phyloP scores from a whole-genome alignment of 169 alveolate genomes.

The Eimeria zaria region DNA sequence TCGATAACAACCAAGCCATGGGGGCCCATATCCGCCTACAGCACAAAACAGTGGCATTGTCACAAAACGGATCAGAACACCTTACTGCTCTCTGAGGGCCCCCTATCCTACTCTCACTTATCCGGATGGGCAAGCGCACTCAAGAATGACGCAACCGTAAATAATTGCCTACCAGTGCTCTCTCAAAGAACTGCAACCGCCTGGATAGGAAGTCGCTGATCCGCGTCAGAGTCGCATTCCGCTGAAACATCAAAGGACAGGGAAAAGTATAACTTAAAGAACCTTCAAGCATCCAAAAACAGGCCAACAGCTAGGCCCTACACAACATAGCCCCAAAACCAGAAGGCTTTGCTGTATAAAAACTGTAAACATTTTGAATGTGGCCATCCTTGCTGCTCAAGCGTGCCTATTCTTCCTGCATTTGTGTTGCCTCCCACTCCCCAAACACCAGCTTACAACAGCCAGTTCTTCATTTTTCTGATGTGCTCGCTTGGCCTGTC shows the following conservation, averaged over 20 bases:
- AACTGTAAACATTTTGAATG: not conserved
- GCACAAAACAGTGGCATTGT: not conserved
- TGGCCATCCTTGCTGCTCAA: not conserved
- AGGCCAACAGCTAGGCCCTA: not conserved
- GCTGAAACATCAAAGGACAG: slow-evolving; percentile 28
- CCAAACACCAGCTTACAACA: not conserved
- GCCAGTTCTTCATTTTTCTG: slow-evolving; percentile 36
- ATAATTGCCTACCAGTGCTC: slow-evolving; percentile 59
- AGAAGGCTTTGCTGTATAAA: not conserved
- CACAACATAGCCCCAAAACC: not conserved
- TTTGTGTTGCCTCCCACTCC: not conserved
- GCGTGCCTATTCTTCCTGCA: not conserved
- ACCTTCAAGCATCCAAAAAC: not conserved
- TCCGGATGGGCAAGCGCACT: not conserved
- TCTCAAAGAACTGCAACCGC: slow-evolving; percentile 77
- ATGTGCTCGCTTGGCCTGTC: slow-evolving; percentile 27
- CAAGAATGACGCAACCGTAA: not conserved
- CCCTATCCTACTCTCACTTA: not conserved
- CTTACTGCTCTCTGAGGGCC: not conserved
- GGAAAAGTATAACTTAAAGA: too few relatives aligned
- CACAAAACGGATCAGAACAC: not conserved
- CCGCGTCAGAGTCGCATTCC: slow-evolving; percentile 71
- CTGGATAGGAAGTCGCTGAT: slow-evolving; percentile 80
- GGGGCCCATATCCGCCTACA: slow-evolving; percentile 72
- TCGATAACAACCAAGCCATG: slow-evolving; percentile 66